Evolutionary conservation across 148 eudicot genomes (phyloP).

Genomic region (Spergularia bocconei): DNA sequence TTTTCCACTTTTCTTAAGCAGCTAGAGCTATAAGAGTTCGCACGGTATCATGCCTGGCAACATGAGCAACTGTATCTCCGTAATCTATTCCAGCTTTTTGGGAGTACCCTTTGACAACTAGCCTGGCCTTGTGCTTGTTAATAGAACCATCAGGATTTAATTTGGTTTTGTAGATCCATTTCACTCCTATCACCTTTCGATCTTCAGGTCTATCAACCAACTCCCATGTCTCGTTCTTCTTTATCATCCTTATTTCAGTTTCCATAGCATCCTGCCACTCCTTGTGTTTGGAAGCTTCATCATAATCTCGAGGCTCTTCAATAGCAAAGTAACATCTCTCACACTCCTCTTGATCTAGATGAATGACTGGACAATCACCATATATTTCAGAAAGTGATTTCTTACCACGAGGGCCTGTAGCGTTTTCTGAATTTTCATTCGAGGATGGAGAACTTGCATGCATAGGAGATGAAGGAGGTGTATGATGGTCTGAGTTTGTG

Average conservation of each 20-base stretch:
- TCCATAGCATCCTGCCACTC: background rate
- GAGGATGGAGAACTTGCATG: no score
- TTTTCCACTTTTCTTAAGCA: background rate
- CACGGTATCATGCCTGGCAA: background rate
- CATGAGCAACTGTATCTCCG: background rate
- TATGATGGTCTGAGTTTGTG: no score
- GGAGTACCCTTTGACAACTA: conserved; percentile 1
- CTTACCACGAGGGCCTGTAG: no score
- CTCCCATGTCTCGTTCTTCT: background rate
- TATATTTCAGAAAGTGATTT: no score
- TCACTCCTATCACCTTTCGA: background rate
- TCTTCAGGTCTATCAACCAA: background rate
- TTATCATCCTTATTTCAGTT: background rate
- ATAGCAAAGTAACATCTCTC: background rate
- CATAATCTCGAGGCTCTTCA: background rate
- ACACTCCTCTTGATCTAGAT: background rate
- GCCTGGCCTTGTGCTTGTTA: background rate
- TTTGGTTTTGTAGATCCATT: conserved; percentile 3
- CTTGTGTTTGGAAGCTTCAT: background rate
- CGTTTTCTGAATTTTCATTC: no score
- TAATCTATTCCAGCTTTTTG: background rate
- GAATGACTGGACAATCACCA: no score
- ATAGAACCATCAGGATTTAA: background rate
- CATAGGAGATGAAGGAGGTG: no score
- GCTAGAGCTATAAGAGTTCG: background rate